A percentile compares a stretch with the other conserved stretches of the same genome.
phyloP scores from a whole-genome alignment of 2,329 filamentous ascomycete species.

The Scedosporium dehoogii region DNA sequence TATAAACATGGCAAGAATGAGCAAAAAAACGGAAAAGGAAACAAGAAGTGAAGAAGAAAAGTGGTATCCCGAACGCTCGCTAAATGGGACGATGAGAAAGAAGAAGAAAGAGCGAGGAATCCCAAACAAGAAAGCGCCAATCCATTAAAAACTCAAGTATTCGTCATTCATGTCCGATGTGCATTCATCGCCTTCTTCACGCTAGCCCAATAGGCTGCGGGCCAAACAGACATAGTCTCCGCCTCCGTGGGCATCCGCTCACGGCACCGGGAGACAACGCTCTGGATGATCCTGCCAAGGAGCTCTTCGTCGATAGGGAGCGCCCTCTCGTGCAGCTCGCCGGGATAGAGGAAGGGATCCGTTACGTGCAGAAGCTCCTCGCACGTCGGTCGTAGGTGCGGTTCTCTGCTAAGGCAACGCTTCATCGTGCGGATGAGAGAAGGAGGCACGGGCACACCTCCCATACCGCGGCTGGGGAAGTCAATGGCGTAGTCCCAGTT shows the following conservation, averaged over 20 bases:
- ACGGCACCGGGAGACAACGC: slow-evolving; percentile 48
- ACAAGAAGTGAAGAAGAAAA: neutral
- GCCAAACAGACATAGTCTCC: slow-evolving; percentile 46
- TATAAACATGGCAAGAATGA: neutral
- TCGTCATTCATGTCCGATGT: neutral
- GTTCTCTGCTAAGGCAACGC: slow-evolving; percentile 53
- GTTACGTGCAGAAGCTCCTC: slow-evolving; percentile 47
- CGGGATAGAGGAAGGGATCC: slow-evolving; percentile 56
- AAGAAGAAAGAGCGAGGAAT: neutral
- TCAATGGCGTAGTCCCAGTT: slow-evolving; percentile 66
- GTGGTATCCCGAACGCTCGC: too few species aligned
- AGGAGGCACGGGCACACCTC: slow-evolving; percentile 49
- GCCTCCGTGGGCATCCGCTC: slow-evolving; percentile 49
- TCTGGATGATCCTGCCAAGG: slow-evolving; percentile 51
- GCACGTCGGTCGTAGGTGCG: slow-evolving; percentile 52
- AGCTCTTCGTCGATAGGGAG: slow-evolving; percentile 54
- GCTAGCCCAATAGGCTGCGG: slow-evolving; percentile 51
- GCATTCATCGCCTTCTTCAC: slow-evolving; percentile 38
- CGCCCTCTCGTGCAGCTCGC: slow-evolving; percentile 42
- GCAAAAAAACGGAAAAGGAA: slow-evolving; percentile 1
- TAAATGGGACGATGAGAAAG: neutral
- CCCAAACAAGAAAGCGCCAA: neutral
- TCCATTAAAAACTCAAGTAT: neutral
- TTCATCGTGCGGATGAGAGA: slow-evolving; percentile 52
- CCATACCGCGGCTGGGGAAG: slow-evolving; percentile 60